Base-by-base conservation (phyloP, 2,329 filamentous ascomycete genomes). In the Cladorrhinum sp. region DNA sequence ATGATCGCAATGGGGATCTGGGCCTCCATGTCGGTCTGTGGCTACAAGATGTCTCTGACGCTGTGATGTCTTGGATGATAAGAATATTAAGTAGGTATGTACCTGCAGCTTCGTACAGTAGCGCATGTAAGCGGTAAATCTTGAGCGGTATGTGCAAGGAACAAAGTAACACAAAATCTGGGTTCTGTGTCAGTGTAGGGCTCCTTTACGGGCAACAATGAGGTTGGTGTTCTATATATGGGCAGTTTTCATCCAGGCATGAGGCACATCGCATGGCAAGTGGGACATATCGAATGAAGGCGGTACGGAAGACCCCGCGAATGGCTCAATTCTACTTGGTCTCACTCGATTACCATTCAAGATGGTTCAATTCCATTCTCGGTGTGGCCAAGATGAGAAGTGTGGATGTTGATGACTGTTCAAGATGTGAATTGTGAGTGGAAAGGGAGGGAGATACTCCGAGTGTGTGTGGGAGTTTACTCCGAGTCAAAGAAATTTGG, bases 1-100 rank as follows among this genome's bases (percentile, higher is more conserved):
- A 78, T 66, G 42, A 78, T 71, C 23, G 75, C 76, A 56, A 78
- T 77, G 12, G 75, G 74, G 23, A 54, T 58, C 20, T 60, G 64
- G 36, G 63, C 9, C 12, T 65, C 57, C 64, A 66, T 68, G 5
- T 30, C 57, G 33, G 42, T 5, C 24, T 57, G 2, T 21, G 39
- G 26, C 16, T 30, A 16, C n/a, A 18, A 18, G 9, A 28, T 21
- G 36, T 46, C 42, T 46, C 42, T 46, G 42, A 46, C 33, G 42
- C 16, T 18, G 7, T 20, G 42, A 46, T 46, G 42, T 46, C 42
- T 46, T 46, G 53, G 18, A 9, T 18, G 33, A 24, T 23, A 42
- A 55, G 52, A 28, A 39, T 24, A 18, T 36, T 36, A 36, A 10
- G 33, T 36, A 36, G 7, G 33, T 36, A 36, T 36, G 33, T n/a